Percentiles rank a stretch among this genome's conserved stretches.
Evolutionary conservation across 2,329 filamentous ascomycete species (phyloP).

Genomic region (Arthrobotrys musiformis): DNA sequence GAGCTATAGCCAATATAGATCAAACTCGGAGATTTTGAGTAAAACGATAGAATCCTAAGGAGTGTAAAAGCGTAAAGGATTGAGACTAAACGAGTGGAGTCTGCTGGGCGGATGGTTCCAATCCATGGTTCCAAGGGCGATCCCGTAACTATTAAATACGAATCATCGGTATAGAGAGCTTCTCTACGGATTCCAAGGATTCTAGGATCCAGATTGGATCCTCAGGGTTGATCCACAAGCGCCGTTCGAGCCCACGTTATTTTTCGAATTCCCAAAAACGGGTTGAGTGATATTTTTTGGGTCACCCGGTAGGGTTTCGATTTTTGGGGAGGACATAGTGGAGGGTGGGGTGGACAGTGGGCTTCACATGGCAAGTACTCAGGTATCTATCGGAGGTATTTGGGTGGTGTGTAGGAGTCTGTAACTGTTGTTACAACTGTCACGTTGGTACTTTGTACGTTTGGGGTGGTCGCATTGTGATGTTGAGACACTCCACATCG

Average conservation of each 20-base stretch:
- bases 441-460: conserved; percentile 4
- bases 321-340: not conserved
- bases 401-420: not conserved
- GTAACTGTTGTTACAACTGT: conserved; percentile 3
- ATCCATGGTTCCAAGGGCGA: conserved; percentile 4
- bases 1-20: not conserved
- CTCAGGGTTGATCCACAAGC: conserved; percentile 12
- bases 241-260: not conserved
- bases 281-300: not conserved
- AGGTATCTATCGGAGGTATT: not conserved
- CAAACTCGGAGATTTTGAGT: not conserved
- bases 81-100: not conserved
- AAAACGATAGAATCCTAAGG: not conserved
- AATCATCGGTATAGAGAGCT: not conserved
- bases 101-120: not conserved
- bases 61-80: not conserved
- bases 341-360: not conserved
- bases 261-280: not conserved
- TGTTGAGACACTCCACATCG: conserved; percentile 4
- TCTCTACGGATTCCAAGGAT: not conserved
- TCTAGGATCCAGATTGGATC: not conserved
- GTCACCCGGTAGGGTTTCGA: not conserved
- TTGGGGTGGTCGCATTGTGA: conserved; percentile 13
- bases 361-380: not conserved
- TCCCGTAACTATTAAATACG: not conserved